Conservation (phyloP, 164 flowering plant genomes). For the Aristolochia fimbriata region DNA sequence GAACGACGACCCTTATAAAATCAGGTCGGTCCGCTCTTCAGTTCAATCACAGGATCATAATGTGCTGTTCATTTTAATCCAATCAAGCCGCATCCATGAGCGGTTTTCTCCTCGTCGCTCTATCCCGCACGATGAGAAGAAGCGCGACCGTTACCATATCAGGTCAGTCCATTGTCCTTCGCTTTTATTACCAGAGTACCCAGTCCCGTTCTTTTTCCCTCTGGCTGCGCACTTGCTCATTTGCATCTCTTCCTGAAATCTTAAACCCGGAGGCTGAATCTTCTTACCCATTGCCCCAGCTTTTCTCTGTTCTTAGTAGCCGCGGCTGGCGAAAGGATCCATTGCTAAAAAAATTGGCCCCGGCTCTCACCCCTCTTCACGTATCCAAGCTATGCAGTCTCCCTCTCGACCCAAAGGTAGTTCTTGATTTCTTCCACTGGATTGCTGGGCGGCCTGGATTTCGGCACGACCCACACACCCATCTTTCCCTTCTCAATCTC, state of each 20-base stretch:
- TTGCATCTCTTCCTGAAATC: conserved; percentile 8
- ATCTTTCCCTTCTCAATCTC: conserved; percentile 30
- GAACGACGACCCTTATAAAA: conserved; percentile 15
- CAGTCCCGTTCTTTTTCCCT: too few relatives aligned
- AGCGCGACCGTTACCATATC: too few relatives aligned
- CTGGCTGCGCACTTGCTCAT: too few relatives aligned
- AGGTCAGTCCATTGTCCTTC: conserved; percentile 4
- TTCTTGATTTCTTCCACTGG: conserved; percentile 55
- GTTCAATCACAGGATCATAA: neutral
- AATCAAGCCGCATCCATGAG: too few relatives aligned
- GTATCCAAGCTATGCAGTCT: conserved; percentile 37
- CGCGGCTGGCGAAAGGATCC: conserved; percentile 59
- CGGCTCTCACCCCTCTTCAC: conserved; percentile 36
- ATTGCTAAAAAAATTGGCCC: conserved; percentile 30
- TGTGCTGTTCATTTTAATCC: too few relatives aligned
- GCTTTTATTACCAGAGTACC: conserved; percentile 5
- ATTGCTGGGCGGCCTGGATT: conserved; percentile 32
- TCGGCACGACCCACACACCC: conserved; percentile 39
- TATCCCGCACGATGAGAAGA: too few relatives aligned
- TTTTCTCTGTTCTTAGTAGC: conserved; percentile 30
- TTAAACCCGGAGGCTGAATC: conserved; percentile 10
- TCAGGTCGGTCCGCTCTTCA: conserved; percentile 15
- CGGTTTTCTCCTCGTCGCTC: too few relatives aligned
- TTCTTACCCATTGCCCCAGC: conserved; percentile 19
- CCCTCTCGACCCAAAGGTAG: conserved; percentile 35